Evolutionary conservation across 306 rosid species (phyloP), one percentile per base, ranked within the genome.

Genomic region (Comarum palustre): DNA sequence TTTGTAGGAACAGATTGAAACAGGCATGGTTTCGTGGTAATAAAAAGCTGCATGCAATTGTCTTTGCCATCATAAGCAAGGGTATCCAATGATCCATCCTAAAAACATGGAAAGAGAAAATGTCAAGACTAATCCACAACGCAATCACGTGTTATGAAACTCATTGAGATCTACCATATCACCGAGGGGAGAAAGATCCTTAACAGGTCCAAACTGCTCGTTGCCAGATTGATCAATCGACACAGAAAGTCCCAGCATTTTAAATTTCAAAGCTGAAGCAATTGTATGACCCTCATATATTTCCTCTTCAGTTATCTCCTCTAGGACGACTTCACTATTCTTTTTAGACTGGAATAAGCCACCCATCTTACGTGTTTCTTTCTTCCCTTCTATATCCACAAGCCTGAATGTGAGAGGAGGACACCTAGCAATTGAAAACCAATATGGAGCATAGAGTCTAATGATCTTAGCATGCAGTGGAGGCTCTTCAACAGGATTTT

Each of bases 81-180:
- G 78, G 91, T 76, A 87, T 89, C 96, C 88, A 88, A 71, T 36
- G 95, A 90, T 64, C 99, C 99, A 81, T 94, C 97, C 99, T 94
- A 79, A 20, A 45, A 38, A 71, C 46, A 85, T 51, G 46, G 73
- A 75, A 51, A 47, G 50, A 61, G 41, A 74, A 65, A 19, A 36
- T 62, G 38, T 43, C 34, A 27, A 32, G 22, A 55, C 41, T 54
- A 38, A 3, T 66, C 20, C 48, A 71, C 61, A 39, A 60, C 62
- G 69, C 19, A 65, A 41, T 73, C 42, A 59, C 29, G 41, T 47
- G 51, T 59, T 29, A 29, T 10, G 73, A 76, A 43, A 47, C 17
- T 50, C 47, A 62, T 50, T 67, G 52, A 72, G 68, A 75, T 63
- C 69, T 89, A 94, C 99, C 97, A 90, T 75, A 82, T 91, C 97